phyloP scores from a whole-genome alignment of 2,329 filamentous ascomycete genomes.

The Hirsutella minnesotensis region DNA sequence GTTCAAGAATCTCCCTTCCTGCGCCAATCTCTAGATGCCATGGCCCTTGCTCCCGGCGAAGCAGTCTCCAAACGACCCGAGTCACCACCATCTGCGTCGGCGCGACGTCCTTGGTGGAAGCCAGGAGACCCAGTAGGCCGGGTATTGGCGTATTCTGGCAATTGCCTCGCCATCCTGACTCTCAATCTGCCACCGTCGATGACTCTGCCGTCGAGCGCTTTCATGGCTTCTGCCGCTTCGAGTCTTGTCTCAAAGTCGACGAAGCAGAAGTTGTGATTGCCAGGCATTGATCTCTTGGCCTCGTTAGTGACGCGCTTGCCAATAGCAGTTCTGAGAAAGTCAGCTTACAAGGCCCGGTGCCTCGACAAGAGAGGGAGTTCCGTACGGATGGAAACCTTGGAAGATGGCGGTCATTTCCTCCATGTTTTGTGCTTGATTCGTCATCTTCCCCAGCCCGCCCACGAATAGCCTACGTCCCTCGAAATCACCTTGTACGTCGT shows the following conservation, averaged over 20 bases:
- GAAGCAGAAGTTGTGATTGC: constrained; percentile 52
- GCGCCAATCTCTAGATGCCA: constrained; percentile 5
- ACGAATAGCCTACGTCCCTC: constrained; percentile 33
- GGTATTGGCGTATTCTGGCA: constrained; percentile 1
- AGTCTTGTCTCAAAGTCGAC: constrained; percentile 47
- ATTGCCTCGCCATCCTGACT: constrained; percentile 6
- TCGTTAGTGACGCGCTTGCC: constrained; percentile 46
- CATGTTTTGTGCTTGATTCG: constrained; percentile 33
- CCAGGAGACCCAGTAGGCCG: neutral
- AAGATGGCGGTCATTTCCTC: constrained; percentile 35
- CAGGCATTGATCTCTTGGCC: constrained; percentile 36
- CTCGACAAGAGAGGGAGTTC: constrained; percentile 15
- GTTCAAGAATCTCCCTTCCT: neutral
- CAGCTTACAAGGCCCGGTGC: neutral
- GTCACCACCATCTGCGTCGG: neutral
- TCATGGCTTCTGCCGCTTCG: constrained; percentile 39
- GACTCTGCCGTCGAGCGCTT: constrained; percentile 11
- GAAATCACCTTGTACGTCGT: constrained; percentile 13
- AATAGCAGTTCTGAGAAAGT: constrained; percentile 15
- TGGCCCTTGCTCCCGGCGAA: constrained; percentile 2
- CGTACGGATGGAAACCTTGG: constrained; percentile 25
- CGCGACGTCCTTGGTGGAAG: neutral
- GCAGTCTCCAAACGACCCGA: neutral
- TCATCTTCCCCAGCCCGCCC: constrained; percentile 36
- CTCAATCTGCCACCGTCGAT: constrained; percentile 11